Conservation (phyloP, 257 asterid species). For the Galeopsis tetrahit region DNA sequence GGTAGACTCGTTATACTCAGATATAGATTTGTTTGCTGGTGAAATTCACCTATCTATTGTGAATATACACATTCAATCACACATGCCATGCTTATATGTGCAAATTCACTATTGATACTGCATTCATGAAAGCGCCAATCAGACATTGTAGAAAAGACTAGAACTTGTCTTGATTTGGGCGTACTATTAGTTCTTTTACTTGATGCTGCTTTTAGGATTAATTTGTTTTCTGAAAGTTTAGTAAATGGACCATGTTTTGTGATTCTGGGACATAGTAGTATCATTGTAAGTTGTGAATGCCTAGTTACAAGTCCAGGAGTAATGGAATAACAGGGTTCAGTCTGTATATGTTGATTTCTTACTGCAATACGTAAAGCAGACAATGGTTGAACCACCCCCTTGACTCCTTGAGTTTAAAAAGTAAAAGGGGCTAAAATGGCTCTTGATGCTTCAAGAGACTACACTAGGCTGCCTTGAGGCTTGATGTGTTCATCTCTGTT, state of each 20-base stretch:
- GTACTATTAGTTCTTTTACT: not conserved
- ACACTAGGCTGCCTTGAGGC: conserved; percentile 2
- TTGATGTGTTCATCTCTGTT: conserved; percentile 1
- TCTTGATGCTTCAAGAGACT: not conserved
- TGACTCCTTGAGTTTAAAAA: not conserved
- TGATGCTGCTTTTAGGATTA: conserved; percentile 21
- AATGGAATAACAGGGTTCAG: not conserved
- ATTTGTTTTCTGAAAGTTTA: not conserved
- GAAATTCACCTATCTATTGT: conserved; percentile 1
- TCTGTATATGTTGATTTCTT: conserved; percentile 14
- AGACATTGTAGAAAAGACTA: not conserved
- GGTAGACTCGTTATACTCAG: not conserved
- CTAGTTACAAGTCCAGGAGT: not conserved
- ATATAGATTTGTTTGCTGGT: not conserved
- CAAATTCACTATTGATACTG: not conserved
- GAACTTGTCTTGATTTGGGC: not conserved
- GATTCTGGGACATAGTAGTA: conserved; percentile 5
- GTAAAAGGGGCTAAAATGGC: not conserved
- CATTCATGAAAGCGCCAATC: not conserved
- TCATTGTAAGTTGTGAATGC: not conserved
- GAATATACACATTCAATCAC: not conserved
- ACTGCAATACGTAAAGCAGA: not conserved
- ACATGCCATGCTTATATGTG: not conserved
- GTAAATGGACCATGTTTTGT: not conserved
- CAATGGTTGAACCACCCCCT: not conserved